These are phyloP conservation scores for Saccharomycopsis babjevae DNA, from an alignment of 805 yeast genomes.

Conservation along the genomic window DNA sequence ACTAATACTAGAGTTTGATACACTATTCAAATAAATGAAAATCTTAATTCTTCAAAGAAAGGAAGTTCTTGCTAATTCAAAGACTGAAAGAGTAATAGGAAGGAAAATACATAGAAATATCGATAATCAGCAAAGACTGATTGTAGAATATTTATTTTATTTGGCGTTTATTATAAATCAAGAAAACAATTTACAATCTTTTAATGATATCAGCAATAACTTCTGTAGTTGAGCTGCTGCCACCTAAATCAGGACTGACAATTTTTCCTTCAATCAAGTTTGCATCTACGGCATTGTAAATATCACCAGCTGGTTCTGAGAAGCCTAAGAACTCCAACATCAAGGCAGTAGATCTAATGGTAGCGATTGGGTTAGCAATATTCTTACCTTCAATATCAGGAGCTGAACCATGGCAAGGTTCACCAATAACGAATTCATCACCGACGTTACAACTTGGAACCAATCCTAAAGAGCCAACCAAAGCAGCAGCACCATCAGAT, in stretches of 20 bases:
- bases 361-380: constrained; percentile 93
- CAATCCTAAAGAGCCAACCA: constrained; percentile 95
- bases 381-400: constrained; percentile 97
- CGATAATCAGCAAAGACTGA: too few relatives aligned
- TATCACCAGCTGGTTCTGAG: constrained; percentile 80
- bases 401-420: constrained; percentile 98
- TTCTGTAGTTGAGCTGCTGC: constrained; percentile 74
- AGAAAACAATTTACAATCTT: constrained; percentile 34
- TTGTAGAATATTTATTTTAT: not conserved
- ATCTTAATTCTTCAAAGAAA: too few relatives aligned
- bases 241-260: constrained; percentile 90
- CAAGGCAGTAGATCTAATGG: constrained; percentile 94
- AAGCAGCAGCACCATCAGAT: constrained; percentile 97
- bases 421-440: constrained; percentile 92
- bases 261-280: constrained; percentile 69
- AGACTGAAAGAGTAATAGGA: too few relatives aligned
- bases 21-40: too few relatives aligned
- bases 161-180: not conserved
- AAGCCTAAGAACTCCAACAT: constrained; percentile 96
- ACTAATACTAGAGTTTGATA: too few relatives aligned
- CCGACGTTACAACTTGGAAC: constrained; percentile 99
- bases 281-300: constrained; percentile 90
- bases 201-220: constrained; percentile 73
- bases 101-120: too few relatives aligned
- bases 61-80: too few relatives aligned